Evolutionary conservation across 495 filamentous ascomycete genomes (phyloP).

Genomic region (Letharia columbiana): DNA sequence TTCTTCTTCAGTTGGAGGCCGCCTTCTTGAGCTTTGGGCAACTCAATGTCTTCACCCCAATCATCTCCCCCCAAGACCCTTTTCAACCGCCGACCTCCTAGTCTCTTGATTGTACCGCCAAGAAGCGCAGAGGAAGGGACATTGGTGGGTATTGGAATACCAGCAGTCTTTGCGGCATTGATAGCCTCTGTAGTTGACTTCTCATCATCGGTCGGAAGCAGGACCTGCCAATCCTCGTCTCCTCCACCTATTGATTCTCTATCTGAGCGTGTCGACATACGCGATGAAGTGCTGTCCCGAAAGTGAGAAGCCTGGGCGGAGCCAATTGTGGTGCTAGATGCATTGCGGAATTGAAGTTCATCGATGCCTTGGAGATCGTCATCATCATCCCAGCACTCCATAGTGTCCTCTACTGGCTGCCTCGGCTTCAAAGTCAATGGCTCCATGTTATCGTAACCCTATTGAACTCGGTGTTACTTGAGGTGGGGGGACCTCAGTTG

Average conservation of each 20-base stretch:
- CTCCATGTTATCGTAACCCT: slow-evolving; percentile 37
- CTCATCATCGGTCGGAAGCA: slow-evolving; percentile 71
- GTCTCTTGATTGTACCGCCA: slow-evolving; percentile 87
- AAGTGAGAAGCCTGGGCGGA: slow-evolving; percentile 41
- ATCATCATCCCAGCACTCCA: slow-evolving; percentile 89
- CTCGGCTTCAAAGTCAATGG: slow-evolving; percentile 47
- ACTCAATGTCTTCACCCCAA: slow-evolving; percentile 84
- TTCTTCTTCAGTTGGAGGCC: slow-evolving; percentile 55
- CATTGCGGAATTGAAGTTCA: slow-evolving; percentile 57
- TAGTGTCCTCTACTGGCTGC: slow-evolving; percentile 46
- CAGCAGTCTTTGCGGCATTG: slow-evolving; percentile 73
- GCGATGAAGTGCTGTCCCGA: slow-evolving; percentile 69
- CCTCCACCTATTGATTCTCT: slow-evolving; percentile 59
- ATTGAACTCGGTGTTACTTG: neutral
- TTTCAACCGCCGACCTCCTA: slow-evolving; percentile 72
- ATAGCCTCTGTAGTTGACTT: slow-evolving; percentile 73
- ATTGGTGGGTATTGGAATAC: slow-evolving; percentile 83
- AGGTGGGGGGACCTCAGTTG: neutral
- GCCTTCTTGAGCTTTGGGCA: slow-evolving; percentile 52
- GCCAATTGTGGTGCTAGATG: slow-evolving; percentile 47
- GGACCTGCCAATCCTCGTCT: slow-evolving; percentile 80
- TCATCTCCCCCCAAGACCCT: slow-evolving; percentile 74
- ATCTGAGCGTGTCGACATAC: slow-evolving; percentile 70
- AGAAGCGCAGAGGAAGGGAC: slow-evolving; percentile 89
- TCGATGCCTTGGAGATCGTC: slow-evolving; percentile 68